Conservation (phyloP, 2,329 filamentous ascomycete genomes). For the Aureobasidium leucospermi region DNA sequence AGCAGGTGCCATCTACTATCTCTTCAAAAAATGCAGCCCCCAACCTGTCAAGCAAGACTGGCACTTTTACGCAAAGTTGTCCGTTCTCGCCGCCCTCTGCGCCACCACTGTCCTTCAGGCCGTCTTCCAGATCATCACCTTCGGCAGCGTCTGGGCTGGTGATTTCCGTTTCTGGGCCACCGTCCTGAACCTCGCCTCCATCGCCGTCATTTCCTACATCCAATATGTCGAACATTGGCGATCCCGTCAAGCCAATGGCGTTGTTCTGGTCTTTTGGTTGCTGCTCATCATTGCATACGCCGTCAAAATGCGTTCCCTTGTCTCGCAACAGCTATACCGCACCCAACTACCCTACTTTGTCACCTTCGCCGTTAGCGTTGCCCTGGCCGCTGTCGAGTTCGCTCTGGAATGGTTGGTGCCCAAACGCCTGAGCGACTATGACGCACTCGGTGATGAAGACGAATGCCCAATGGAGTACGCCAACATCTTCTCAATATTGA, state of each 20-base stretch:
- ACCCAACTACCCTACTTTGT: constrained; percentile 67
- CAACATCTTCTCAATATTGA: constrained; percentile 85
- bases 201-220: constrained; percentile 66
- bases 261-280: constrained; percentile 88
- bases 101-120: constrained; percentile 65
- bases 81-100: constrained; percentile 60
- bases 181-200: constrained; percentile 61
- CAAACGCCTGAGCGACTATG: constrained; percentile 65
- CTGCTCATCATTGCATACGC: constrained; percentile 70
- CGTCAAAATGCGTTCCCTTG: constrained; percentile 78
- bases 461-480: constrained; percentile 83
- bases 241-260: constrained; percentile 75
- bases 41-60: constrained; percentile 70
- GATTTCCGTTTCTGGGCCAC: constrained; percentile 87
- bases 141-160: constrained; percentile 61
- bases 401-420: constrained; percentile 78
- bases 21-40: constrained; percentile 62
- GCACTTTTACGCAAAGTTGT: constrained; percentile 88
- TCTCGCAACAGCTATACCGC: constrained; percentile 67
- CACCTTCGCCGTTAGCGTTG: constrained; percentile 65
- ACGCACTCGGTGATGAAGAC: constrained; percentile 59
- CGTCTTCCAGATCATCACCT: constrained; percentile 64
- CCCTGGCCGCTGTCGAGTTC: constrained; percentile 63
- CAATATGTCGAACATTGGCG: constrained; percentile 84
- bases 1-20: constrained; percentile 68